phyloP scores from a whole-genome alignment of 345 rosid genomes.

The Orychophragmus violaceus region DNA sequence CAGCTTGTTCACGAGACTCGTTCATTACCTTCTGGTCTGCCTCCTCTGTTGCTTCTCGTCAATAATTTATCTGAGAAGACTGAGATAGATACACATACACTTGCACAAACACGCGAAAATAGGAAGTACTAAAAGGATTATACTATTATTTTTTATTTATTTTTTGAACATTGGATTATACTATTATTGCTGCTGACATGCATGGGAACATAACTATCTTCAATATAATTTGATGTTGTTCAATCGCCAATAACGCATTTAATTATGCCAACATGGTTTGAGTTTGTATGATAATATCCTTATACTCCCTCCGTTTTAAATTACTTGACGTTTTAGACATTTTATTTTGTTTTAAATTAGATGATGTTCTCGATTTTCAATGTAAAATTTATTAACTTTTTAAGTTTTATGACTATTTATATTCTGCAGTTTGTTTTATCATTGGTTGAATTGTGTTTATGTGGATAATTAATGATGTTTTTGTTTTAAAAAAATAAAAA shows the following conservation, averaged over 20 bases:
- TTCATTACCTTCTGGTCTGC: not conserved
- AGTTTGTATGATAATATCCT: not conserved
- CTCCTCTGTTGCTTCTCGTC: not conserved
- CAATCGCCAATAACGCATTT: not conserved
- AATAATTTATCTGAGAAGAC: slow-evolving; percentile 9
- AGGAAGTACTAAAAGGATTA: not conserved
- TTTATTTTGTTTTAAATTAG: too few species aligned
- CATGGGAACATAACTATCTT: not conserved
- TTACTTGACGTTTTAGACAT: too few species aligned
- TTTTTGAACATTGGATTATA: too few species aligned
- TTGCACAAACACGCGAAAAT: slow-evolving; percentile 7
- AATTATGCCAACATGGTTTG: not conserved
- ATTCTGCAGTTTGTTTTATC: too few species aligned
- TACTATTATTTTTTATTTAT: slow-evolving; percentile 14
- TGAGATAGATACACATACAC: slow-evolving; percentile 1
- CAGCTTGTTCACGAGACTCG: not conserved
- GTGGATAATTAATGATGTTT: too few species aligned
- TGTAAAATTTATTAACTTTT: too few species aligned
- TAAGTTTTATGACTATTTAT: too few species aligned
- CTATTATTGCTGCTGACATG: slow-evolving; percentile 16
- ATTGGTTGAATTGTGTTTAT: too few species aligned
- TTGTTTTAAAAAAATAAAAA: too few species aligned
- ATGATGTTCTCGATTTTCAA: too few species aligned
- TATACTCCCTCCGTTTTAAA: too few species aligned
- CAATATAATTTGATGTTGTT: not conserved